phyloP scores from a whole-genome alignment of 805 yeast genomes.

The Kuraishia cidri region DNA sequence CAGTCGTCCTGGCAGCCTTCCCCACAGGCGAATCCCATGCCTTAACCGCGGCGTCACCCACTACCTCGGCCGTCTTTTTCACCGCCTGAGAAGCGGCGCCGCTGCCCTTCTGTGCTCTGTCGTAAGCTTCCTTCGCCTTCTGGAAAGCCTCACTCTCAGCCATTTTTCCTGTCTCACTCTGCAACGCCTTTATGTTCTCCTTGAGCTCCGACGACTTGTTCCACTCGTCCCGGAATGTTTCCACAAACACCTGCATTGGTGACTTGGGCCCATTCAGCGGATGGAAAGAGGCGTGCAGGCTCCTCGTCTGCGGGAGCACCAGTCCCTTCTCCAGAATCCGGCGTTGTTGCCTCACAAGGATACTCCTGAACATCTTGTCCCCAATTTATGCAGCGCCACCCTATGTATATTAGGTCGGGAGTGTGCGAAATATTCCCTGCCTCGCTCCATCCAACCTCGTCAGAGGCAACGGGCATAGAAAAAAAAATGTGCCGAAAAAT shows the following conservation, averaged over 20 bases:
- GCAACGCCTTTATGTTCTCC: slow-evolving; percentile 87
- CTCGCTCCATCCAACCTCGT: no score
- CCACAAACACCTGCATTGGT: slow-evolving; percentile 88
- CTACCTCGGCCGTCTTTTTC: slow-evolving; percentile 85
- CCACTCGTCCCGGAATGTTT: slow-evolving; percentile 88
- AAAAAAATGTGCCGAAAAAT: no score
- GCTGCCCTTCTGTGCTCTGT: slow-evolving; percentile 65
- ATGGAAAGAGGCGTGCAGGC: neutral
- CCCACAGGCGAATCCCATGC: slow-evolving; percentile 98
- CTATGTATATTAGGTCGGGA: no score
- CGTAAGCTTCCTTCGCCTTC: slow-evolving; percentile 87
- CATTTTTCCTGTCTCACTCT: slow-evolving; percentile 91
- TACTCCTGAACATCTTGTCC: no score
- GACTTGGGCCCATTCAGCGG: slow-evolving; percentile 33
- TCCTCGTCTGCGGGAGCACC: no score
- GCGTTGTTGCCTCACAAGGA: no score
- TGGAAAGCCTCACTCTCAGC: slow-evolving; percentile 92
- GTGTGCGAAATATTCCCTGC: no score
- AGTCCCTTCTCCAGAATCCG: no score
- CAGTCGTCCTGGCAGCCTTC: slow-evolving; percentile 78
- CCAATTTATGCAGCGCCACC: no score
- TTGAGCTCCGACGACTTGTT: slow-evolving; percentile 84
- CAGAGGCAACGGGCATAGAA: no score
- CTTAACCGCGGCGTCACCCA: slow-evolving; percentile 79
- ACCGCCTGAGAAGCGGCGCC: slow-evolving; percentile 62